Base-by-base conservation (phyloP, 805 yeast genomes). In the Lachancea quebecensis region DNA sequence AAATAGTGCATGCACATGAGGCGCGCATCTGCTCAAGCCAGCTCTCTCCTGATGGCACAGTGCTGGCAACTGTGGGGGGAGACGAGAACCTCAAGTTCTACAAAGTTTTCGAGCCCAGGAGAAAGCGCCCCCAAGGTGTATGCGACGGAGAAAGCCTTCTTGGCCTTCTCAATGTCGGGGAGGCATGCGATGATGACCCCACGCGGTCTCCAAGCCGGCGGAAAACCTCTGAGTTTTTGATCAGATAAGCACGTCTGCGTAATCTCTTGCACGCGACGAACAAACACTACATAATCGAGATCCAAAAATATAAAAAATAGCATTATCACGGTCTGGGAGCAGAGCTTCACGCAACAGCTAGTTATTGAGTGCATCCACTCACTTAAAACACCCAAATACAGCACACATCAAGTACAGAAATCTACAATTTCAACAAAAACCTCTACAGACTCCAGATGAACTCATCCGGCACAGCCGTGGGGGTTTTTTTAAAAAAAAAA, bases 61-160 rank as follows among this genome's bases (percentile, higher is more conserved):
- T 95, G 0, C 68, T 93, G 45, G 98, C 96, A 1, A 93, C 99
- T 0, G 89, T 90, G 38, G 95, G 97, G 2, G 95, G 95, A 10
- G 98, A 93, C 65, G 99, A 93, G 63, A 91, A 89, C 66, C 74
- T 93, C 59, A 91, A 93, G 67, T 93, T 93, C 67, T 93, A 95
- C 90, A 83, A 86, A 53, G 73, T 93, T 17, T 91, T 89, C 65
- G 96, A 91, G 57, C 64, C 51, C 61, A 66, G 53, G 65, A 70
- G 52, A 58, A 64, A 58, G 60, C 59, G 51, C 56, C 65, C 50
- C 49, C 55, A 49, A 44, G 52, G 54, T 10, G 42, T 38, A 15
- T 38, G 46, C 35, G 46, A 38, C 17, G 45, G 50, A 8, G 64
- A 58, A 17, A 55, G 56, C 35, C 47, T 57, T 0, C 18, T 56